phyloP scores from a whole-genome alignment of 75 land plant genomes.

The Cunninghamia lanceolata region DNA sequence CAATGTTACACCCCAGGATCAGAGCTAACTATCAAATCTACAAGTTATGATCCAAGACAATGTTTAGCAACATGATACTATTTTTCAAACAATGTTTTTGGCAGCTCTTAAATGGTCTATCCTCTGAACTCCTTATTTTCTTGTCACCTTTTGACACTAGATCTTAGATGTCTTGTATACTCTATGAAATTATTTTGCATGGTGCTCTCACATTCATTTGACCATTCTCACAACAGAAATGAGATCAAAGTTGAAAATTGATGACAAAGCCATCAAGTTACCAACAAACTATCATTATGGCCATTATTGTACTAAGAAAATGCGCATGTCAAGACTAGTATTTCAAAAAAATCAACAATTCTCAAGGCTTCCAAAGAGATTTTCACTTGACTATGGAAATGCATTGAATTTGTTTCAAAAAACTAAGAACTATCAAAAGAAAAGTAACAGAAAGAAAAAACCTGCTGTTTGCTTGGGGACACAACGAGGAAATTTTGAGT shows the following conservation, averaged over 20 bases:
- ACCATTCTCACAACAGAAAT: background rate
- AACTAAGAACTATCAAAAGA: background rate
- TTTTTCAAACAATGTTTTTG: background rate
- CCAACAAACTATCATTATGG: background rate
- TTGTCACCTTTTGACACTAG: background rate
- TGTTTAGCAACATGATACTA: background rate
- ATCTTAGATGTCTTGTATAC: background rate
- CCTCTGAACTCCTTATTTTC: background rate
- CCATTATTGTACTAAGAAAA: background rate
- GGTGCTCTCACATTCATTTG: background rate
- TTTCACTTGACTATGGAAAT: background rate
- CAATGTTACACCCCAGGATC: no score
- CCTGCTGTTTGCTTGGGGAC: slow-evolving; percentile 90
- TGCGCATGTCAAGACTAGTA: background rate
- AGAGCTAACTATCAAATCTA: background rate
- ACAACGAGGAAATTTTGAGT: slow-evolving; percentile 88
- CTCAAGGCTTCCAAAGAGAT: background rate
- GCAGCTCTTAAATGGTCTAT: background rate
- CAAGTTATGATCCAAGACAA: background rate
- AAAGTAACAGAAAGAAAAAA: slow-evolving; percentile 11
- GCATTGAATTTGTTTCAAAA: background rate
- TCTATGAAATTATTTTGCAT: background rate
- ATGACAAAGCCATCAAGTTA: background rate
- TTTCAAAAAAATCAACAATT: background rate
- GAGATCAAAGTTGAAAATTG: background rate